phyloP scores from a whole-genome alignment of 1,284 basidiomycete species.

The Golubevia sp. region DNA sequence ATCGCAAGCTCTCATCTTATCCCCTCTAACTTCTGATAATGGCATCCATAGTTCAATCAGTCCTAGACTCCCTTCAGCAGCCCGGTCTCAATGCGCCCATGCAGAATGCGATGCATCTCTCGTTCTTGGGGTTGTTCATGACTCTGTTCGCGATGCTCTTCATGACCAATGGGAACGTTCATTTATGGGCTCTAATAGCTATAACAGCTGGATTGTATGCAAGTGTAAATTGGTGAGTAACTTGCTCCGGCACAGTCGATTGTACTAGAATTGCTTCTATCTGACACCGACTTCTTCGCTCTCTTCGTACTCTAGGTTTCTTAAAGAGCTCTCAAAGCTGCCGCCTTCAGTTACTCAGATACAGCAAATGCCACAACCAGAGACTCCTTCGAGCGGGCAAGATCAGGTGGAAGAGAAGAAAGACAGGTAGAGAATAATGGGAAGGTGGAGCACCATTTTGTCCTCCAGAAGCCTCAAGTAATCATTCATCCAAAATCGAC shows the following conservation, averaged over 20 bases:
- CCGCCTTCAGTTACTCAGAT: conserved; percentile 25
- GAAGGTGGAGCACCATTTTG: too few species aligned
- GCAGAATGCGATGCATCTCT: conserved; percentile 45
- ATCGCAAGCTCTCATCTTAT: too few species aligned
- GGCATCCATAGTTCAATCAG: conserved; percentile 12
- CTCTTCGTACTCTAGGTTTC: not conserved
- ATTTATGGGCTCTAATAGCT: conserved; percentile 41
- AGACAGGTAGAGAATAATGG: too few species aligned
- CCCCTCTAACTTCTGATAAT: too few species aligned
- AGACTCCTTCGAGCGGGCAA: too few species aligned
- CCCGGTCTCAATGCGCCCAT: conserved; percentile 48
- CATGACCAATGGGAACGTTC: conserved; percentile 39
- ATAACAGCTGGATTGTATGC: conserved; percentile 38
- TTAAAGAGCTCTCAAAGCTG: conserved; percentile 29
- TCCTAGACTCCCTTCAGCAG: conserved; percentile 45
- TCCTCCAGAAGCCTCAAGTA: too few species aligned
- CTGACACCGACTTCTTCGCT: not conserved
- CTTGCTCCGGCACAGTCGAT: not conserved
- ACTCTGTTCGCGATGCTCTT: conserved; percentile 33
- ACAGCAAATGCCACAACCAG: conserved; percentile 29
- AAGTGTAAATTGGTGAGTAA: conserved; percentile 50
- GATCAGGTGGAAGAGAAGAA: too few species aligned
- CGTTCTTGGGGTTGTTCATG: conserved; percentile 50
- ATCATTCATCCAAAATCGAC: too few species aligned
- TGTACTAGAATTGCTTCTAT: conserved; percentile 7